These are phyloP conservation scores for Tremella mesenterica DNA, from an alignment of 768 basidiomycete genomes.

Conservation along the genomic window DNA sequence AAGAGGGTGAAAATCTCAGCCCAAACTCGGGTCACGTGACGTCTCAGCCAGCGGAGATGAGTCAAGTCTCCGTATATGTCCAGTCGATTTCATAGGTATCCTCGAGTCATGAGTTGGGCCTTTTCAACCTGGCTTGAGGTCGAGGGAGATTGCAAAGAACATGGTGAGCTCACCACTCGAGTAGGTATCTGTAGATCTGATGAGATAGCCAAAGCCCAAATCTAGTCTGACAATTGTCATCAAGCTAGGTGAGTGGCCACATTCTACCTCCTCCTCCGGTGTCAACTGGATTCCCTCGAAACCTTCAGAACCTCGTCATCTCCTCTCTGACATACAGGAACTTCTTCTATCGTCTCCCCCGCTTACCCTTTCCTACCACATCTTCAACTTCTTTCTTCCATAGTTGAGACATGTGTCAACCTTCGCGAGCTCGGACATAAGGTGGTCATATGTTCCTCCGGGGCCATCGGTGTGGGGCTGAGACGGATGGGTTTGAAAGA, in stretches of 20 bases:
- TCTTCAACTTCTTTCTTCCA: slow-evolving; percentile 77
- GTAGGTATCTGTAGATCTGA: too few relatives aligned
- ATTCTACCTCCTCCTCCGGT: slow-evolving; percentile 5
- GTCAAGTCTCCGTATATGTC: too few relatives aligned
- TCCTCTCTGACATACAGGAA: slow-evolving; percentile 52
- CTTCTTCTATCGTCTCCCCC: slow-evolving; percentile 94
- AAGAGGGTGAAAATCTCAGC: too few relatives aligned
- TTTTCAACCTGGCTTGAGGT: too few relatives aligned
- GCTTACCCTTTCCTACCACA: slow-evolving; percentile 76
- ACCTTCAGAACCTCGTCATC: not conserved
- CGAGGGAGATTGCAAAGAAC: too few relatives aligned
- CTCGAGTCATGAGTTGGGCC: too few relatives aligned
- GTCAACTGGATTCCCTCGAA: not conserved
- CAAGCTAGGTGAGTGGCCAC: slow-evolving; percentile 62
- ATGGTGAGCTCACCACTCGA: too few relatives aligned
- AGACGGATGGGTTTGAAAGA: slow-evolving; percentile 78
- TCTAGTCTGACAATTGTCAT: slow-evolving; percentile 62
- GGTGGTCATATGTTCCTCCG: slow-evolving; percentile 89
- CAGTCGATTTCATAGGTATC: too few relatives aligned
- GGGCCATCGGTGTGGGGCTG: slow-evolving; percentile 93
- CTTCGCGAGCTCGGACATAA: slow-evolving; percentile 76
- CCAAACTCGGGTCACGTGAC: too few relatives aligned
- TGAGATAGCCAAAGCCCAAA: not conserved
- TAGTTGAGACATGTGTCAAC: slow-evolving; percentile 80
- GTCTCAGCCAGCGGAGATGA: too few relatives aligned